phyloP scores from a whole-genome alignment of 345 rosid species.

The Firmiana major region DNA sequence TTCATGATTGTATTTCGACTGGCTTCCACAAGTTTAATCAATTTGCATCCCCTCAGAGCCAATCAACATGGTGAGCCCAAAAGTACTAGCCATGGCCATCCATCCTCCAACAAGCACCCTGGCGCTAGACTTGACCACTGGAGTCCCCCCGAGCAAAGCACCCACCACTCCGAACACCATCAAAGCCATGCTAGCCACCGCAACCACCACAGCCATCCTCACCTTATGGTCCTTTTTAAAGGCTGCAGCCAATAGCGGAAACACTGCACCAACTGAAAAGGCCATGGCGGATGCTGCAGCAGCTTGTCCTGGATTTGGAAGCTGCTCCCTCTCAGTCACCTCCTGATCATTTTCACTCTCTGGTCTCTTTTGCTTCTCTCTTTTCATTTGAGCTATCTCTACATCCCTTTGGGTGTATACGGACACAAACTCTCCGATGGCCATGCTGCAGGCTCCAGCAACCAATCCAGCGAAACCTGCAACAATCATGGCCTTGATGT shows the following conservation, averaged over 20 bases:
- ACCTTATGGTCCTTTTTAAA: slow-evolving; percentile 59
- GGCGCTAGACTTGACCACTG: slow-evolving; percentile 40
- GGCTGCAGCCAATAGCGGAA: slow-evolving; percentile 77
- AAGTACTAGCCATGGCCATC: slow-evolving; percentile 90
- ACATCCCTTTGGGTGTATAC: slow-evolving; percentile 70
- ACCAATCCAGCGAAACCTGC: slow-evolving; percentile 71
- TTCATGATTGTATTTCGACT: too few species aligned
- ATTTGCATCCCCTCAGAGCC: slow-evolving; percentile 55
- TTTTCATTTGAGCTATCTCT: slow-evolving; percentile 52
- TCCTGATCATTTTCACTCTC: not conserved
- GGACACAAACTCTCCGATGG: slow-evolving; percentile 80
- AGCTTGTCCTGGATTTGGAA: slow-evolving; percentile 82
- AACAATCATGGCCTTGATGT: slow-evolving; percentile 58
- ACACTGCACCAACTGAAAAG: slow-evolving; percentile 72
- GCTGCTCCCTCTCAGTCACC: slow-evolving; percentile 32
- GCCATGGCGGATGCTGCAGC: slow-evolving; percentile 88
- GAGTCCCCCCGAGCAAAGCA: slow-evolving; percentile 74
- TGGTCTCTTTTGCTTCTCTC: slow-evolving; percentile 19
- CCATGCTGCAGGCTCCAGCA: slow-evolving; percentile 85
- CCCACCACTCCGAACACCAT: slow-evolving; percentile 74
- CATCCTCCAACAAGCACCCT: slow-evolving; percentile 90
- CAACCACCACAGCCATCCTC: slow-evolving; percentile 59
- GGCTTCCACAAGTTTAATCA: too few species aligned
- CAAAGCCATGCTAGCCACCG: slow-evolving; percentile 58
- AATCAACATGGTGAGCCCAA: slow-evolving; percentile 72